Conservation (phyloP, 108 stramenopile genomes). For the Thalassiosira profunda region DNA sequence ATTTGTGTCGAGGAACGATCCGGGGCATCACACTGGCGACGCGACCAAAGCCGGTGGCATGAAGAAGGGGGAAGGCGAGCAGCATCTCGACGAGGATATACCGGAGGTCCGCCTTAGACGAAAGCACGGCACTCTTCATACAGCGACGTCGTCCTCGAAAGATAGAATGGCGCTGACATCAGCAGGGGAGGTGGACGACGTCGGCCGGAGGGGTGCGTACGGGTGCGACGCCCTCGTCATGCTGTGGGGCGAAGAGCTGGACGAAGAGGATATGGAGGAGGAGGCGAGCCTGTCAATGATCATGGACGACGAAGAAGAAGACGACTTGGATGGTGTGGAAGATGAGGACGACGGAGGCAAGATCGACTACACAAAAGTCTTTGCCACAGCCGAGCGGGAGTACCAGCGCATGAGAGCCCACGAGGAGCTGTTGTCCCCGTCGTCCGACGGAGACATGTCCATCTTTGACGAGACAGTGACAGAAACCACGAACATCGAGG, state of each 20-base stretch:
- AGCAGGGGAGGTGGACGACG: constrained; percentile 50
- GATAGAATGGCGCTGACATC: constrained; percentile 18
- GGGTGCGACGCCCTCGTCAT: constrained; percentile 84
- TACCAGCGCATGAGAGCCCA: constrained; percentile 43
- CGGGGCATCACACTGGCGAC: constrained; percentile 1
- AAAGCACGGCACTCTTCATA: constrained; percentile 6
- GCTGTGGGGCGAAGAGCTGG: constrained; percentile 72
- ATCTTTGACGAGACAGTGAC: constrained; percentile 9
- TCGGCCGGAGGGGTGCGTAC: constrained; percentile 43
- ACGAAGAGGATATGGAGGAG: constrained; percentile 39
- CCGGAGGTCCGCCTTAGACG: constrained; percentile 9
- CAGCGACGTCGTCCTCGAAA: constrained; percentile 1
- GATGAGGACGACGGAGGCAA: constrained; percentile 34
- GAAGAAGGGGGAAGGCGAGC: not conserved
- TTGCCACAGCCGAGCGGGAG: constrained; percentile 42
- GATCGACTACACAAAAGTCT: constrained; percentile 35
- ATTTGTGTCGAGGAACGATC: constrained; percentile 54
- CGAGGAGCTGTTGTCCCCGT: constrained; percentile 35
- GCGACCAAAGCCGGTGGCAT: not conserved
- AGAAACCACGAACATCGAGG: constrained; percentile 37
- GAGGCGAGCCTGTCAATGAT: constrained; percentile 39
- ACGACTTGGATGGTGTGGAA: constrained; percentile 21
- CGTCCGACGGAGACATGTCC: no score
- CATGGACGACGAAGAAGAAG: constrained; percentile 23
- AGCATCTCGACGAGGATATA: constrained; percentile 2